phyloP scores from a whole-genome alignment of 2,329 filamentous ascomycete genomes.

The Lecanoromycetidae sp. region DNA sequence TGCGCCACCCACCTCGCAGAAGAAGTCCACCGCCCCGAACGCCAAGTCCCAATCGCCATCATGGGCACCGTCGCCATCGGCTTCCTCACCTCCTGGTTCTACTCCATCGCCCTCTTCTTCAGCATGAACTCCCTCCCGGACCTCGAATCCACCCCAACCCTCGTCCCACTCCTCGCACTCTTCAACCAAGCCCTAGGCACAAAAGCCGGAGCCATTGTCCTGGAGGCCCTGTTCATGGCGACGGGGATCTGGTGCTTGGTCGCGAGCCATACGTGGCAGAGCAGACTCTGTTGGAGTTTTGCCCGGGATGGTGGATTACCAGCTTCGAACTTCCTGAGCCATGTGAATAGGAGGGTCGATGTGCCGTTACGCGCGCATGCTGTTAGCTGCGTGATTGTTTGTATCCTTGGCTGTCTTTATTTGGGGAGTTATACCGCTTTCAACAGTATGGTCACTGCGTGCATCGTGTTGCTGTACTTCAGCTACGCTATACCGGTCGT shows the following conservation, averaged over 20 bases:
- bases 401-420: constrained; percentile 36
- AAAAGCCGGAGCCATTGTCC: constrained; percentile 34
- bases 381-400: constrained; percentile 34
- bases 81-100: constrained; percentile 39
- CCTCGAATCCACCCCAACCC: constrained; percentile 31
- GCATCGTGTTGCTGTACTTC: constrained; percentile 37
- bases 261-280: constrained; percentile 40
- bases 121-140: constrained; percentile 34
- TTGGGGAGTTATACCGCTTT: constrained; percentile 31
- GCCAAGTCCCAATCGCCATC: constrained; percentile 39
- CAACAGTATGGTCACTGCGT: constrained; percentile 34
- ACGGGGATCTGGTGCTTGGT: constrained; percentile 38
- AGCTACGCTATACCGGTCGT: constrained; percentile 37
- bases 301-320: constrained; percentile 40
- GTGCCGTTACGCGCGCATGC: constrained; percentile 36
- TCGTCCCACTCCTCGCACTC: constrained; percentile 37
- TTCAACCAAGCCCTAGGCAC: constrained; percentile 34
- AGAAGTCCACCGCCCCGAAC: constrained; percentile 36
- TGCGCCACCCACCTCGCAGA: constrained; percentile 40
- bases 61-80: constrained; percentile 39
- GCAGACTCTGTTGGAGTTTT: constrained; percentile 41
- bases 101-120: constrained; percentile 39
- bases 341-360: constrained; percentile 30
- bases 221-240: constrained; percentile 36
- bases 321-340: constrained; percentile 29